Percentiles rank a stretch among this genome's conserved stretches.
Conservation (phyloP, 1,139 yeast species). For the Hyphopichia pseudoburtonii region DNA sequence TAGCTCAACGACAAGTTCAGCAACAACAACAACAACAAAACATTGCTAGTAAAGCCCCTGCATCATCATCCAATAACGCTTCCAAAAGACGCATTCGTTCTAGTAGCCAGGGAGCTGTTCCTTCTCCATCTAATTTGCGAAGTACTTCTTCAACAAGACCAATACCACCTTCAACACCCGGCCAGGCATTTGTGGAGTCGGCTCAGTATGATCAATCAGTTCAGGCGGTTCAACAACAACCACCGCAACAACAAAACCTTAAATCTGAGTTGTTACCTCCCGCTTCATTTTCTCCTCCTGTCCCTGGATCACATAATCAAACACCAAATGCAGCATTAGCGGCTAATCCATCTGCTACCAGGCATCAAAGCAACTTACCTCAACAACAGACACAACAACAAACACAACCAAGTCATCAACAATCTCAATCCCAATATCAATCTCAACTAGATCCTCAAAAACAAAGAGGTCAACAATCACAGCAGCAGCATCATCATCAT, state of each 20-base stretch:
- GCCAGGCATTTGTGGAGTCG: not conserved
- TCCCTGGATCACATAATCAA: no score
- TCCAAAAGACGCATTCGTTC: conserved; percentile 1
- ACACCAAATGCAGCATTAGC: not conserved
- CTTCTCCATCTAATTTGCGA: conserved; percentile 1
- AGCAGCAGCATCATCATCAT: conserved; percentile 3
- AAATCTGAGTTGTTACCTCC: conserved; percentile 23
- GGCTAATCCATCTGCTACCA: conserved; percentile 6
- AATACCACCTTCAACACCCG: conserved; percentile 9
- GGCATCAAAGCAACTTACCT: conserved; percentile 5
- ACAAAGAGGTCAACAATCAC: conserved; percentile 5
- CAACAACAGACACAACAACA: conserved; percentile 6
- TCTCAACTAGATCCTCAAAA: conserved; percentile 4
- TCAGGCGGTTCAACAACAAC: conserved; percentile 8
- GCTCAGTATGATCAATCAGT: conserved; percentile 2
- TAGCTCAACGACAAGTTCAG: conserved; percentile 7
- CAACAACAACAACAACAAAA: no score
- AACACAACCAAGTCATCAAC: conserved; percentile 6
- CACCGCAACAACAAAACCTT: conserved; percentile 9
- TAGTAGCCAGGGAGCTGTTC: conserved; percentile 4
- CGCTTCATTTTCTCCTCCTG: conserved; percentile 15
- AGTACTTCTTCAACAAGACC: conserved; percentile 2
- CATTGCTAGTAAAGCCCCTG: not conserved
- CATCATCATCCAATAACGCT: not conserved
- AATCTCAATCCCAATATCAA: conserved; percentile 7